phyloP scores from a whole-genome alignment of 2,329 filamentous ascomycete species.

The Sporothrix variecibatus region DNA sequence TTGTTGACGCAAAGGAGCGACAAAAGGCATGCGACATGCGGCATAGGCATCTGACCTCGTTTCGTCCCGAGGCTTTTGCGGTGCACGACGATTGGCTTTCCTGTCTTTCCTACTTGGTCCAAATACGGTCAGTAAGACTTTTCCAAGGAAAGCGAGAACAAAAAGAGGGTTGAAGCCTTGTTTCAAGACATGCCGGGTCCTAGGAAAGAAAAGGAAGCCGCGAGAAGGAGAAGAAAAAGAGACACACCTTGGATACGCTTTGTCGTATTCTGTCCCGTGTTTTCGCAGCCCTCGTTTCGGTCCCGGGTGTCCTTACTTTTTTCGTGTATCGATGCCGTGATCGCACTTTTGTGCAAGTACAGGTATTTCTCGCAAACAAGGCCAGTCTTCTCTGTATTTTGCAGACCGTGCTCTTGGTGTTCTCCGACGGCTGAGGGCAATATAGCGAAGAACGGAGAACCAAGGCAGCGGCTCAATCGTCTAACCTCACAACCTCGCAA shows the following conservation, averaged over 20 bases:
- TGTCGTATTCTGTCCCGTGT: not conserved
- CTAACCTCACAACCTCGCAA: not conserved
- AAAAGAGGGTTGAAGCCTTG: not conserved
- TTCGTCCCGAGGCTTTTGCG: slow-evolving; percentile 2
- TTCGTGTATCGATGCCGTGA: not conserved
- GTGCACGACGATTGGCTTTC: not conserved
- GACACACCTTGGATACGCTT: not conserved
- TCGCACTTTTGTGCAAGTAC: not conserved
- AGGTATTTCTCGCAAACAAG: not conserved
- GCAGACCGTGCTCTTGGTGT: not conserved
- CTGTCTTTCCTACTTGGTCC: not conserved
- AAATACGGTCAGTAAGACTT: not conserved
- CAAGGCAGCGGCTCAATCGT: slow-evolving; percentile 7
- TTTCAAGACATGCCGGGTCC: not conserved
- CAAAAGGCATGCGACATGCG: not conserved
- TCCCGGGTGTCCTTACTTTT: not conserved
- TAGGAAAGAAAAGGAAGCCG: not conserved
- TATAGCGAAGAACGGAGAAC: not conserved
- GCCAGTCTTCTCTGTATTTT: not conserved
- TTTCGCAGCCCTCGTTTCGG: not conserved
- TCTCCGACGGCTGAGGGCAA: not conserved
- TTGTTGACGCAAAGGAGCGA: not conserved
- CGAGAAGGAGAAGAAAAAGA: not conserved
- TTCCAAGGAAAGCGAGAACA: not conserved
- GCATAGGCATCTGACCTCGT: not conserved